Percentiles rank a stretch among this genome's conserved stretches.
Conservation (phyloP, 768 basidiomycete genomes). For the Austroboletus festivus region DNA sequence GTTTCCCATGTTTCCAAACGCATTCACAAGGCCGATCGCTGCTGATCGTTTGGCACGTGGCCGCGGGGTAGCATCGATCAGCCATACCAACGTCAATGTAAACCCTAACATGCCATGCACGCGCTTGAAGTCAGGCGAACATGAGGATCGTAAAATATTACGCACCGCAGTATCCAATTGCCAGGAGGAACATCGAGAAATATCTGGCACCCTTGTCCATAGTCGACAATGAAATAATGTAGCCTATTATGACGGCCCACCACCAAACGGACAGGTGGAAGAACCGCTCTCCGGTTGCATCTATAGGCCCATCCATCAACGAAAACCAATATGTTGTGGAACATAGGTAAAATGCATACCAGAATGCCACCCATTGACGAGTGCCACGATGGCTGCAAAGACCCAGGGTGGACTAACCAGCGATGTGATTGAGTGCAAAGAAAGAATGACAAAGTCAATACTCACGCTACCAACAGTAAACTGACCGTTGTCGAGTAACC, state of each 20-base stretch:
- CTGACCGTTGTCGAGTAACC: conserved; percentile 60
- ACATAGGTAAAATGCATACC: conserved; percentile 24
- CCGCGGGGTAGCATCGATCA: conserved; percentile 56
- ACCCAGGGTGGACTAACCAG: conserved; percentile 59
- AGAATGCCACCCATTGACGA: conserved; percentile 55
- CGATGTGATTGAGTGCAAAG: background rate
- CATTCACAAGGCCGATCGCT: conserved; percentile 62
- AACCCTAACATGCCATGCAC: conserved; percentile 27
- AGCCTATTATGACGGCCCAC: conserved; percentile 61
- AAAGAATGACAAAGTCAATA: background rate
- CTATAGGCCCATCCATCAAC: conserved; percentile 22
- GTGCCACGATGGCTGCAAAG: conserved; percentile 45
- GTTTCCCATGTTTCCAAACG: conserved; percentile 55
- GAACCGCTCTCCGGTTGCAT: conserved; percentile 61
- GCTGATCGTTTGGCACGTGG: conserved; percentile 55
- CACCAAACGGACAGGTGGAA: conserved; percentile 56
- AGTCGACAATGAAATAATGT: conserved; percentile 57
- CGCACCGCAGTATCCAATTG: conserved; percentile 47
- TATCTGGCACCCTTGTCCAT: conserved; percentile 53
- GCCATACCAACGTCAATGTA: conserved; percentile 54
- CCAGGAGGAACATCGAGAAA: conserved; percentile 63
- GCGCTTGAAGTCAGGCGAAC: background rate
- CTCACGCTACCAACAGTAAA: conserved; percentile 58
- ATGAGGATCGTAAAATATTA: background rate
- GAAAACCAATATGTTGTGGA: background rate